Percentiles rank a stretch among this genome's conserved stretches.
phyloP scores from a whole-genome alignment of 2,329 filamentous ascomycete genomes.

The Diaporthe nobilis region DNA sequence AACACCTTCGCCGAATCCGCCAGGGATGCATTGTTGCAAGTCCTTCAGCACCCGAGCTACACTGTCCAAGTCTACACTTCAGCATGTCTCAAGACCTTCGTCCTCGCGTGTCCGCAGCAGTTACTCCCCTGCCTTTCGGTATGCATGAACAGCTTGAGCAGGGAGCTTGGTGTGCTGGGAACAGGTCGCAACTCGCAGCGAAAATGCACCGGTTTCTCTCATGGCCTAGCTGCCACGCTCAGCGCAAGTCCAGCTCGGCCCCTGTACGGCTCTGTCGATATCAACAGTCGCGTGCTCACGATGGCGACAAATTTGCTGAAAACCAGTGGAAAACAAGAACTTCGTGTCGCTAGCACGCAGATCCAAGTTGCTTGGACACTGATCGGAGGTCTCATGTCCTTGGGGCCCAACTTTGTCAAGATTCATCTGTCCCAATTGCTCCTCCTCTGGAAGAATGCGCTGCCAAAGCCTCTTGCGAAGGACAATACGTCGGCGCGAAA shows the following conservation, averaged over 20 bases:
- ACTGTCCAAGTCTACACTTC: constrained; percentile 94
- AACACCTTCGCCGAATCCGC: constrained; percentile 85
- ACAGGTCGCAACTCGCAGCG: constrained; percentile 83
- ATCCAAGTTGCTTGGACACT: constrained; percentile 98
- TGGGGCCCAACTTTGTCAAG: constrained; percentile 98
- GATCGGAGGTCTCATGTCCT: constrained; percentile 95
- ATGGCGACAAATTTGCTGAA: constrained; percentile 95
- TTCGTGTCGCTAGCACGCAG: constrained; percentile 92
- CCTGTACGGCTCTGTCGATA: constrained; percentile 93
- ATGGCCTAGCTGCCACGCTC: constrained; percentile 90
- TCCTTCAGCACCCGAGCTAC: constrained; percentile 94
- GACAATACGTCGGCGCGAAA: constrained; percentile 90
- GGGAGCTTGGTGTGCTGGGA: constrained; percentile 85
- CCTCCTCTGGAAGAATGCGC: constrained; percentile 95
- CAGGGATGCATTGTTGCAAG: constrained; percentile 88
- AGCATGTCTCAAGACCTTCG: constrained; percentile 87
- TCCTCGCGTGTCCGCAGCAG: constrained; percentile 92
- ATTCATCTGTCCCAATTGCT: constrained; percentile 96
- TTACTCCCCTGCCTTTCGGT: constrained; percentile 92
- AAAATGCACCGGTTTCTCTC: constrained; percentile 90
- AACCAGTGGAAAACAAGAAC: constrained; percentile 89
- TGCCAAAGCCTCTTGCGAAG: constrained; percentile 93
- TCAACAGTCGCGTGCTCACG: constrained; percentile 90
- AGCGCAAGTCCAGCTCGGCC: constrained; percentile 91
- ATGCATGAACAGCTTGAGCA: constrained; percentile 94